A percentile compares a stretch with the other conserved stretches of the same genome.
These are phyloP conservation scores for Zygosaccharomyces kombuchaensis DNA, from an alignment of 805 yeast genomes.

Conservation along the genomic window DNA sequence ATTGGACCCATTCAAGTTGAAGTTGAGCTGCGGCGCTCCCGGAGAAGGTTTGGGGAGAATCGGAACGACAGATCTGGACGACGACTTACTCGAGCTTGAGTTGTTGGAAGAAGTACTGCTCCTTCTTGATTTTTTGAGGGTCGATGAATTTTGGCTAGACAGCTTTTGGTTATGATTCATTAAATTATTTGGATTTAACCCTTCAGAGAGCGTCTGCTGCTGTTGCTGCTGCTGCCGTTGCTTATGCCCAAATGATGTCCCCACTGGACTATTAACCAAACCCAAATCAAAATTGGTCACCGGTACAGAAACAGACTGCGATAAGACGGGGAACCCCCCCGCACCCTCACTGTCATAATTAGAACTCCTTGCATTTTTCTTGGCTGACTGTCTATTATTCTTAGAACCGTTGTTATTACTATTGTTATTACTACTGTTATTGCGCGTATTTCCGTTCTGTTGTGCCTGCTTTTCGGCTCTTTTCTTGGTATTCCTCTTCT, in stretches of 20 bases:
- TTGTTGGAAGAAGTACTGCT: conserved; percentile 31
- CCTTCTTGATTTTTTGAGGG: conserved; percentile 24
- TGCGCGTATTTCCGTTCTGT: conserved; percentile 7
- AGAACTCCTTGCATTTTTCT: conserved; percentile 12
- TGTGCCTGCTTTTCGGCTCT: conserved; percentile 39
- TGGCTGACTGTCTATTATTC: conserved; percentile 9
- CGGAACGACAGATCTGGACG: conserved; percentile 34
- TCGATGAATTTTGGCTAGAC: conserved; percentile 6
- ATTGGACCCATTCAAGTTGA: conserved; percentile 10
- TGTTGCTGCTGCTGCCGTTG: conserved; percentile 7
- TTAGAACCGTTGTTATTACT: conserved; percentile 4
- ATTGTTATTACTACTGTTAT: conserved; percentile 3
- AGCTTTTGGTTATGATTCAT: conserved; percentile 20
- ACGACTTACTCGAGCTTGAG: conserved; percentile 29
- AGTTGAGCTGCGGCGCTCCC: conserved; percentile 13
- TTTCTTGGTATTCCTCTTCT: conserved; percentile 64
- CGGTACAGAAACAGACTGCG: conserved; percentile 10
- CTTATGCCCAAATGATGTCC: conserved; percentile 8
- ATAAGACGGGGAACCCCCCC: conserved; percentile 1
- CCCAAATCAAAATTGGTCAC: conserved; percentile 12
- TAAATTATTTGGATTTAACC: conserved; percentile 19
- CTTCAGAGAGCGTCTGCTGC: conserved; percentile 2
- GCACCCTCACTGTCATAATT: neutral
- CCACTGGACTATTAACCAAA: conserved; percentile 5
- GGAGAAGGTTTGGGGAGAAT: conserved; percentile 36